Base-by-base conservation (phyloP, 257 asterid species). In the Fraxinus cuspidata region DNA sequence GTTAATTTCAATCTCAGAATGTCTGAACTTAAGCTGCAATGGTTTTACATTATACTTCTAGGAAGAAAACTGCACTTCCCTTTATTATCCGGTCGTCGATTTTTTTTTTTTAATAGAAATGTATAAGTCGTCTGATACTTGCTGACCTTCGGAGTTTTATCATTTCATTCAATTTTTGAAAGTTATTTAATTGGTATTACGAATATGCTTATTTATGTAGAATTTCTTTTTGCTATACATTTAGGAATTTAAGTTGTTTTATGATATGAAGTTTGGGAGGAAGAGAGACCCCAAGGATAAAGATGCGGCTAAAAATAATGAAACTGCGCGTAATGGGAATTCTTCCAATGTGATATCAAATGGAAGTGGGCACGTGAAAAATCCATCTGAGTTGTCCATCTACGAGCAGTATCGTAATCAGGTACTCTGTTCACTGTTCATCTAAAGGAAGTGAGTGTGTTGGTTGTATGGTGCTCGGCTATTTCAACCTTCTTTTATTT, bases 231-330 rank as follows among this genome's bases (percentile, higher is more conserved):
- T 74, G 34, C 75, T 83, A 78, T 76, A 69, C 83, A 83, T 84
- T 76, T 86, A 95, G 96, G 96, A 94, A 83, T 94, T 94, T 86
- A 90, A 94, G 91, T 86, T 90, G 83, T 91, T 84, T 80, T 92
- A 95, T 87, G 99, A 94, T 80, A 81, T 86, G 32, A 91, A 95
- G 94, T 92, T 95, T 89, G 99, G 99, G 97, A 91, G 97, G 92
- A 95, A 92, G 92, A 93, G 77, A 80, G 81, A 73, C 76, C 77
- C 76, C 2, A 85, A 87, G 81, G 74, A 56, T 40, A 80, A 85
- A 63, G 89, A 84, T 82, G 83, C 16, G n/a, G 83, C 85, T 80
- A 77, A 80, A 56, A 83, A 84, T 83, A 85, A 83, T 78, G 86
- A 82, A 58, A 60, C 80, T 37, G 73, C 79, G 49, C 9, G 64